Percentiles rank a stretch among this genome's conserved stretches.
These are phyloP conservation scores for Pseudogymnoascus destructans DNA, from an alignment of 2,329 filamentous ascomycete genomes.

Conservation along the genomic window DNA sequence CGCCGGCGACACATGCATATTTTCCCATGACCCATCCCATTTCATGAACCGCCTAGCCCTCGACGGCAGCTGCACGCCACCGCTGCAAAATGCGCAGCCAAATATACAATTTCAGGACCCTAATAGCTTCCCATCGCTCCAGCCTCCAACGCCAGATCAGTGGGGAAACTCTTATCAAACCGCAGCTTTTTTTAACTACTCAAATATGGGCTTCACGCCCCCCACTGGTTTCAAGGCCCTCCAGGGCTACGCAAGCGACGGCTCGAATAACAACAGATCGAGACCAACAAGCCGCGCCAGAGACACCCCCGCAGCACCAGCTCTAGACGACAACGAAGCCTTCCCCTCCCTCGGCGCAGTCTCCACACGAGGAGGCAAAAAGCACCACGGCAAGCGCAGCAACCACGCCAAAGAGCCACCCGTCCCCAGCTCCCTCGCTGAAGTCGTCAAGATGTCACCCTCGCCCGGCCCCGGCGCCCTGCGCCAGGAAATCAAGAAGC, in stretches of 20 bases:
- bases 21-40: constrained; percentile 87
- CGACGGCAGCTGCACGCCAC: constrained; percentile 53
- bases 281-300: constrained; percentile 64
- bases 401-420: constrained; percentile 58
- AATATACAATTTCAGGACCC: constrained; percentile 72
- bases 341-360: constrained; percentile 81
- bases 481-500: constrained; percentile 46
- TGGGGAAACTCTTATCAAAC: constrained; percentile 34
- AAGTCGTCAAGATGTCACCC: constrained; percentile 90
- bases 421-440: constrained; percentile 67
- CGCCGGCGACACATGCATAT: constrained; percentile 85
- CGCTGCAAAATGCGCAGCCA: constrained; percentile 47
- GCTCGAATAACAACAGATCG: constrained; percentile 56
- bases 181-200: constrained; percentile 38
- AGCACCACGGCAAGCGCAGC: constrained; percentile 83
- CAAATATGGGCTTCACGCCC: constrained; percentile 44
- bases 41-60: constrained; percentile 71
- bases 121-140: constrained; percentile 70
- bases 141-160: constrained; percentile 45
- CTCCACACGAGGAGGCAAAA: constrained; percentile 64
- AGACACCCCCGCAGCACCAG: constrained; percentile 56
- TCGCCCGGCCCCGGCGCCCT: constrained; percentile 56
- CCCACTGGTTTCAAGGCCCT: constrained; percentile 58
- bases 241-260: constrained; percentile 41
- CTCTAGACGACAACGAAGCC: constrained; percentile 87